Base-by-base conservation (phyloP, 73 alveolate genomes). In the Paramecium biaurelia region DNA sequence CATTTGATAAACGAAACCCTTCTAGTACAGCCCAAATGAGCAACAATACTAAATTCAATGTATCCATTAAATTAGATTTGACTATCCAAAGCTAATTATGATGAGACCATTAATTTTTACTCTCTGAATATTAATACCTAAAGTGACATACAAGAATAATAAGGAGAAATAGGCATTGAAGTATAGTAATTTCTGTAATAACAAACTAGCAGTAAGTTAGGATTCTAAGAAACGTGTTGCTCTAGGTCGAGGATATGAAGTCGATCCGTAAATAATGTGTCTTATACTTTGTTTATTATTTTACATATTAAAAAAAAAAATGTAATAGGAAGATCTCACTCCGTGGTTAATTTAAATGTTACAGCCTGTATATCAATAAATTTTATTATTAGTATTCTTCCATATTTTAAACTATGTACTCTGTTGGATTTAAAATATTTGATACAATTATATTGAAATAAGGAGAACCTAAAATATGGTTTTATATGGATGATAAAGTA, bases 401-500 rank as follows among this genome's bases (percentile, higher is more conserved):
- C 5, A 79, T 79, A 20, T 79, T 43, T 47, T 76, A 79, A 24
- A 47, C 90, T 5, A 79, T 79, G 90, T 79, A 79, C 37, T 24
- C 43, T 5, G 72, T 79, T 14, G 56, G 56, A 45, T 79, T 79
- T 79, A 47, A 79, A 45, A 79, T 79, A 45, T 26, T 26, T 41
- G 74, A 79, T 37, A 79, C 74, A 24, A 38, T 79, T 11, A 79
- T 79, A 11, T 45, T 41, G 7, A 79, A 79, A 79, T 43, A 41
- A 43, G 72, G 90, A 14, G 90, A 79, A 79, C 90, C 90, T 20
- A 79, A 79, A 23, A n/a, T 2, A 47, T 79, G 90, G 90, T 79
- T 41, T 18, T 79, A 79, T 20, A 79, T 79, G 90, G 90, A 79
- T 43, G 74, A 38, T 21, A 79, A 79, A 23, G 70, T 45, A 79